phyloP scores from a whole-genome alignment of 2,329 filamentous ascomycete genomes.

The Paraconiothyrium brasiliense region DNA sequence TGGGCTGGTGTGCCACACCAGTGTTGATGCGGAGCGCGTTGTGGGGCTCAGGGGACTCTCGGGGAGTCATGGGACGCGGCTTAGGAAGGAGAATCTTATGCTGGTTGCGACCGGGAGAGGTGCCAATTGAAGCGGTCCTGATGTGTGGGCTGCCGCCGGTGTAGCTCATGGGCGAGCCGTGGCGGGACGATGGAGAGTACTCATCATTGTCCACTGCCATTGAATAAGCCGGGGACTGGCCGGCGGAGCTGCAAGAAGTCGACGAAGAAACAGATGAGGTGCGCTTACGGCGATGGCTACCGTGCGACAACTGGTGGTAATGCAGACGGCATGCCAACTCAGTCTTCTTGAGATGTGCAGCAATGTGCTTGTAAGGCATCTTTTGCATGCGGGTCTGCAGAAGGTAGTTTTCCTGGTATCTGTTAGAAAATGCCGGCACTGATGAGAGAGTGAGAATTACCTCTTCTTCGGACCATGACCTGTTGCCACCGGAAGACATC shows the following conservation, averaged over 20 bases:
- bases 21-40: conserved; percentile 56
- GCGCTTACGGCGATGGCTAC: conserved; percentile 81
- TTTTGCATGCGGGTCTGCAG: conserved; percentile 85
- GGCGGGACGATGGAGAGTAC: conserved; percentile 49
- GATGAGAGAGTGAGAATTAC: conserved; percentile 57
- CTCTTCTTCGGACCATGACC: conserved; percentile 88
- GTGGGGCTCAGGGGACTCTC: conserved; percentile 49
- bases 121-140: conserved; percentile 48
- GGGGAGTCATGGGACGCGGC: conserved; percentile 59
- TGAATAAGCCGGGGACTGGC: conserved; percentile 50
- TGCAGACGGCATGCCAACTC: conserved; percentile 87
- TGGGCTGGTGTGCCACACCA: conserved; percentile 55
- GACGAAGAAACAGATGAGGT: conserved; percentile 73
- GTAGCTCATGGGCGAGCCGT: conserved; percentile 56
- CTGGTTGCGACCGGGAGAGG: conserved; percentile 65
- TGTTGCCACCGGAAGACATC: conserved; percentile 75
- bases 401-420: conserved; percentile 77
- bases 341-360: conserved; percentile 84
- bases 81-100: conserved; percentile 69
- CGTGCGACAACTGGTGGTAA: conserved; percentile 85
- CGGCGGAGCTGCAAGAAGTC: conserved; percentile 52
- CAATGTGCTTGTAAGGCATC: conserved; percentile 92
- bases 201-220: conserved; percentile 48
- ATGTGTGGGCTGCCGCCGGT: conserved; percentile 56
- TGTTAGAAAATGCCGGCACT: conserved; percentile 27